phyloP scores from a whole-genome alignment of 768 basidiomycete species.

The Amanita rubescens region DNA sequence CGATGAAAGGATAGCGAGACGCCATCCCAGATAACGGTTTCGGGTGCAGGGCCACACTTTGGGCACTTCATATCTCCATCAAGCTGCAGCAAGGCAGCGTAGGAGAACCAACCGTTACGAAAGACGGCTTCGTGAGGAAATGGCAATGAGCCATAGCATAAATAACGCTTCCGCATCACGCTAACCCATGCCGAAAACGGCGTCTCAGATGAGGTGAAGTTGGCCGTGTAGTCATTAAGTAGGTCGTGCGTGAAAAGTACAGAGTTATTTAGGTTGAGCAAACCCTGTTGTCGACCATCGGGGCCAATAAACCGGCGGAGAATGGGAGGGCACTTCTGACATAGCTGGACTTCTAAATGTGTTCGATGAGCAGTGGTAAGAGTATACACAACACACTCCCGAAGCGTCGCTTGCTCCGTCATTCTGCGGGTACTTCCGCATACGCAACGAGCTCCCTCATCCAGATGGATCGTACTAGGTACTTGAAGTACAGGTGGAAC shows the following conservation, averaged over 20 bases:
- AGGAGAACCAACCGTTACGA: constrained; percentile 27
- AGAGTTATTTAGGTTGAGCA: constrained; percentile 29
- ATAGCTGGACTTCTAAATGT: background rate
- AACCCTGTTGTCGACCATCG: constrained; percentile 18
- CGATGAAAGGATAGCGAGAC: constrained; percentile 23
- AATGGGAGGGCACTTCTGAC: background rate
- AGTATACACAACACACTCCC: background rate
- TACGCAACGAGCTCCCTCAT: too few species aligned
- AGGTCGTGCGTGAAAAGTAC: constrained; percentile 24
- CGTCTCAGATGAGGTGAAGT: constrained; percentile 26
- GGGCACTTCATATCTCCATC: constrained; percentile 19
- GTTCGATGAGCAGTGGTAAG: background rate
- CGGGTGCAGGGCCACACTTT: constrained; percentile 20
- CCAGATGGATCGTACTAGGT: too few species aligned
- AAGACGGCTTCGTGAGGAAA: constrained; percentile 25
- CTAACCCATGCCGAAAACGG: constrained; percentile 25
- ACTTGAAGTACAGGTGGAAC: too few species aligned
- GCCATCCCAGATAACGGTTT: constrained; percentile 27
- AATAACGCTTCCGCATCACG: constrained; percentile 17
- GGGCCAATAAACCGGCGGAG: constrained; percentile 20
- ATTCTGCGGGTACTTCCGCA: too few species aligned
- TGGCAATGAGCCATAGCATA: background rate
- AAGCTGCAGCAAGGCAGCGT: constrained; percentile 16
- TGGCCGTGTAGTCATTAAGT: constrained; percentile 26
- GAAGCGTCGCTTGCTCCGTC: background rate